Conservation (phyloP, 2,329 filamentous ascomycete species). For the Calonectria hongkongensis region DNA sequence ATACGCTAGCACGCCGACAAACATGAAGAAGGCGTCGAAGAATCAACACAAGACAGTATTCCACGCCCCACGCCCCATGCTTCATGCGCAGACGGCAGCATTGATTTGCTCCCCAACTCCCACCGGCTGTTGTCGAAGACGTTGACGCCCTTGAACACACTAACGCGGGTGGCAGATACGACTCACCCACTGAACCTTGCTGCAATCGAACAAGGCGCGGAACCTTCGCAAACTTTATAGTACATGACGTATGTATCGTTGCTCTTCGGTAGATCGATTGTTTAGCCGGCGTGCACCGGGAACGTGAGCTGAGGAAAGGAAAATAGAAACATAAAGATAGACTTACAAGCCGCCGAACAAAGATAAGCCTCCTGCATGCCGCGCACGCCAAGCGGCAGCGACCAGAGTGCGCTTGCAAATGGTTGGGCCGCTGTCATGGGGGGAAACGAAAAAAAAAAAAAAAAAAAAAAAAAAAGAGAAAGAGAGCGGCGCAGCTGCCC, state of each 20-base stretch:
- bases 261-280: conserved; percentile 2
- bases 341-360: no score
- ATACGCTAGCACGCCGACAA: no score
- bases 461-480: not conserved
- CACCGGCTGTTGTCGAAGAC: no score
- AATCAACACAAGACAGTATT: no score
- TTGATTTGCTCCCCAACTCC: no score
- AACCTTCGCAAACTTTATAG: conserved; percentile 5
- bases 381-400: no score
- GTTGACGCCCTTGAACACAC: not conserved
- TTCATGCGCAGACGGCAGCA: no score
- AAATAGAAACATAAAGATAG: not conserved
- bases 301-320: not conserved
- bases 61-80: no score
- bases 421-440: not conserved
- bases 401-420: no score
- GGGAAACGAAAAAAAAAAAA: not conserved
- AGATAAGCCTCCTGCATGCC: no score
- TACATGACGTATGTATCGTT: conserved; percentile 8
- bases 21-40: no score
- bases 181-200: not conserved
- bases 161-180: no score
- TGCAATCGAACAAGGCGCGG: not conserved
- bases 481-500: not conserved
- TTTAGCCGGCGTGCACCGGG: not conserved